Evolutionary conservation across 192 early-diverging fungal genomes (phyloP), one percentile per base, ranked within the genome.

Genomic region (Chytriomyces sp.): DNA sequence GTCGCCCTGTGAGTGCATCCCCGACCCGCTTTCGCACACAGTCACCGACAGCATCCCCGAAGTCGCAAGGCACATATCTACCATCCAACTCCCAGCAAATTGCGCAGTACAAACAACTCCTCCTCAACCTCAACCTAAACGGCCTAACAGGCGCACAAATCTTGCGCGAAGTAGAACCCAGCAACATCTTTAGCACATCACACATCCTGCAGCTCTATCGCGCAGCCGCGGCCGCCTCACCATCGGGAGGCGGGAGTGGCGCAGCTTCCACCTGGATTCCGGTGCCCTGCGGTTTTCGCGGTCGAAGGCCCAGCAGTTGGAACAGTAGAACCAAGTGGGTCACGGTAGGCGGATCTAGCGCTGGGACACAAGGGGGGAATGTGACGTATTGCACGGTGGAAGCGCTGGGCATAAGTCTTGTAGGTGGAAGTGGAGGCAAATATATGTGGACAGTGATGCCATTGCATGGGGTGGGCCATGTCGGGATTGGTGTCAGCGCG

Each of bases 201-300:
- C 74, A 70, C 41, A 39, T 75, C 3, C 34, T 75, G 31, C 34
- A 25, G 6, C 57, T 75, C 19, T 75, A 75, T 52, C 73, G 73
- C 19, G 54, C 63, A n/a, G 73, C 73, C 38, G 73, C 73, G 4
- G 40, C 54, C 12, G 17, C 14, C 17, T 25, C 32, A 12, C 19
- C 19, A 0, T 17, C 19, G 2, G 53, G 64, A 2, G 33, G 26
- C 37, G 53, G 25, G 41, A 34, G 17, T 26, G 55, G 22, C 7
- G 25, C 63, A 3, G 28, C 44, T 31, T 19, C 25, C 52, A 19
- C 32, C 8, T 74, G 73, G 73, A 31, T 12, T 0, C 73, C 73
- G 1, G 58, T 74, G 10, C 73, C 73, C 5, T 32, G 12, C 39
- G 73, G 73, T 0, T 74, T 74, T n/a, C 10, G 32, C 0, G 73